Conservation (phyloP, 1,284 basidiomycete genomes). For the Malassezia japonica region DNA sequence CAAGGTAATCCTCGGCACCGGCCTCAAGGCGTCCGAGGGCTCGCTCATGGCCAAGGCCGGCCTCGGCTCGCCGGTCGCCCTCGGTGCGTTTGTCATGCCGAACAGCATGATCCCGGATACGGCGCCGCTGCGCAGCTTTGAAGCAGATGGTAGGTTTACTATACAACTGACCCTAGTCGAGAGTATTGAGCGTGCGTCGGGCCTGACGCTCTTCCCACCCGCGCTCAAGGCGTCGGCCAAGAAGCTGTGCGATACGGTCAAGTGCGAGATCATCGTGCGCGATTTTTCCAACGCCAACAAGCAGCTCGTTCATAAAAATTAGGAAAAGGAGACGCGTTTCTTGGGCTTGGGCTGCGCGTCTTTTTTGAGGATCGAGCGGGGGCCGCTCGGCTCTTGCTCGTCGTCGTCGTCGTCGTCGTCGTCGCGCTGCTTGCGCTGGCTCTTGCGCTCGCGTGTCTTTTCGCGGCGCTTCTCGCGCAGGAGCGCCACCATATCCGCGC, state of each 20-base stretch:
- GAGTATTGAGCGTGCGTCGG: conserved; percentile 79
- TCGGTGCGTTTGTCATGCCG: conserved; percentile 46
- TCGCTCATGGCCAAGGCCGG: conserved; percentile 15
- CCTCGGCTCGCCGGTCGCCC: conserved; percentile 17
- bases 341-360: neutral
- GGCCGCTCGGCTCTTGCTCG: neutral
- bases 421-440: conserved; percentile 1
- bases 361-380: neutral
- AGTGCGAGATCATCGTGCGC: conserved; percentile 38
- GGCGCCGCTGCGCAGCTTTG: conserved; percentile 36
- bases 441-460: conserved; percentile 10
- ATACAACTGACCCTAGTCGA: conserved; percentile 58
- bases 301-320: neutral
- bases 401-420: neutral
- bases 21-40: conserved; percentile 48
- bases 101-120: conserved; percentile 44
- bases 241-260: conserved; percentile 61
- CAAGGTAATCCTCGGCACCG: conserved; percentile 70
- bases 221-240: conserved; percentile 68
- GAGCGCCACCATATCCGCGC: conserved; percentile 1
- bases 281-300: conserved; percentile 27
- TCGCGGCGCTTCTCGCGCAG: conserved; percentile 12
- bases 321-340: conserved; percentile 17
- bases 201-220: conserved; percentile 77
- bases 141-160: conserved; percentile 21